phyloP scores from a whole-genome alignment of 108 stramenopile species.

The Fistulifera pelliculosa region DNA sequence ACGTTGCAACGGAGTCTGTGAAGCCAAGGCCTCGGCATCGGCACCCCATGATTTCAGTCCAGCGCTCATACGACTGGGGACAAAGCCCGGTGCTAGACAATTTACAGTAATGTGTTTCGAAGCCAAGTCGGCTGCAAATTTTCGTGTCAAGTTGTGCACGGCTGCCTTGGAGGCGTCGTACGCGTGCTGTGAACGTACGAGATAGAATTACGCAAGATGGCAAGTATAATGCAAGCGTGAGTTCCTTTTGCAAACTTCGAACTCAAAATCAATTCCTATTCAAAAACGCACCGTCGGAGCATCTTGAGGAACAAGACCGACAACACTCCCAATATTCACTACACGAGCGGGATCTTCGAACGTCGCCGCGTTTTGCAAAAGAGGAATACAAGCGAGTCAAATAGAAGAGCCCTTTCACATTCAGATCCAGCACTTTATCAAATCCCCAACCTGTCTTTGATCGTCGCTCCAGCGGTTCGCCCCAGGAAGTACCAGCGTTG shows the following conservation, averaged over 20 bases:
- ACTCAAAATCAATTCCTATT: too few species aligned
- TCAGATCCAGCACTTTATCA: conserved; percentile 87
- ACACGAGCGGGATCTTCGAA: conserved; percentile 74
- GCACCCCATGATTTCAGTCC: conserved; percentile 60
- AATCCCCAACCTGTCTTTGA: conserved; percentile 89
- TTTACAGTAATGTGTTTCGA: conserved; percentile 83
- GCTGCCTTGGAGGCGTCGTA: conserved; percentile 92
- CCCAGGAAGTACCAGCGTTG: conserved; percentile 67
- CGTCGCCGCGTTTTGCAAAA: conserved; percentile 48
- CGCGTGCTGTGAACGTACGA: too few species aligned
- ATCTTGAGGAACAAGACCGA: conserved; percentile 80
- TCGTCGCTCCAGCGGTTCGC: conserved; percentile 62
- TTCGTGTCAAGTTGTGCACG: conserved; percentile 85
- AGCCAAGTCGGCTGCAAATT: conserved; percentile 82
- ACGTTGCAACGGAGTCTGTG: conserved; percentile 63
- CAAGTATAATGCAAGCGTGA: too few species aligned
- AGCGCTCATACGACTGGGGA: conserved; percentile 74
- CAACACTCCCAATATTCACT: conserved; percentile 88
- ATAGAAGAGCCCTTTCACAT: conserved; percentile 89
- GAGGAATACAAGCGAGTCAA: conserved; percentile 77
- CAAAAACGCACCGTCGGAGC: too few species aligned
- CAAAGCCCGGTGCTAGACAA: conserved; percentile 85
- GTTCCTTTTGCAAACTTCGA: too few species aligned
- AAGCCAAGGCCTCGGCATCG: conserved; percentile 4
- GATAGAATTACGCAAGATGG: too few species aligned